phyloP scores from a whole-genome alignment of 2,329 filamentous ascomycete species.

The Fusarium gaditjirri region DNA sequence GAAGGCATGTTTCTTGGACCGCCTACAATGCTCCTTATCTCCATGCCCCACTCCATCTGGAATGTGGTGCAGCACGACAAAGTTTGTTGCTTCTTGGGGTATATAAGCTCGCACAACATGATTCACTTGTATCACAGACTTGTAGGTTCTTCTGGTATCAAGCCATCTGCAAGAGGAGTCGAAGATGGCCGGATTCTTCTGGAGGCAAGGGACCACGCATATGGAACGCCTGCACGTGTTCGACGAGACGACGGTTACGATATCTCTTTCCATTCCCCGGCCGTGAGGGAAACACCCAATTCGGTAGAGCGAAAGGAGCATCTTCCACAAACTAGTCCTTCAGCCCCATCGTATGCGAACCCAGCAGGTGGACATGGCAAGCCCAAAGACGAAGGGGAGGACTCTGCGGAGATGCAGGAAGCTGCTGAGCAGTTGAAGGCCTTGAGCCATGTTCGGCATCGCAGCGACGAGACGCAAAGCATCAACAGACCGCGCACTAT shows the following conservation, averaged over 20 bases:
- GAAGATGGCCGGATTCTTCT: slow-evolving; percentile 68
- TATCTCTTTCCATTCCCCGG: slow-evolving; percentile 38
- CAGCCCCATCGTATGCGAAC: slow-evolving; percentile 36
- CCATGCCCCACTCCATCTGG: slow-evolving; percentile 72
- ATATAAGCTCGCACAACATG: slow-evolving; percentile 75
- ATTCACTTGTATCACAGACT: slow-evolving; percentile 70
- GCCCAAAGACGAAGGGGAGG: slow-evolving; percentile 58
- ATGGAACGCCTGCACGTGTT: slow-evolving; percentile 47
- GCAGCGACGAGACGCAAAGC: slow-evolving; percentile 57
- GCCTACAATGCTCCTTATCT: slow-evolving; percentile 73
- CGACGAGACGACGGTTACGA: slow-evolving; percentile 47
- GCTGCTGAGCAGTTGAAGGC: slow-evolving; percentile 75
- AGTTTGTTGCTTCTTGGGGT: slow-evolving; percentile 72
- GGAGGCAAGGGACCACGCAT: slow-evolving; percentile 61
- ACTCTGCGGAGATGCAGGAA: slow-evolving; percentile 76
- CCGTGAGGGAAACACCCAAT: slow-evolving; percentile 38
- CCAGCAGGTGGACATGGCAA: slow-evolving; percentile 40
- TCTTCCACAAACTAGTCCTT: slow-evolving; percentile 45
- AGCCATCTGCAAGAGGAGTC: slow-evolving; percentile 62
- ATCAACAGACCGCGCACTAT: slow-evolving; percentile 51
- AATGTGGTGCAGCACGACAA: slow-evolving; percentile 73
- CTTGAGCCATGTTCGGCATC: slow-evolving; percentile 69
- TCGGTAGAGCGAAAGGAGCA: slow-evolving; percentile 41
- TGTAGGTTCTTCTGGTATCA: slow-evolving; percentile 58
- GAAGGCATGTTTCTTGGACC: slow-evolving; percentile 76